Conservation (phyloP, 768 basidiomycete species). For the Coprinellus micaceus region DNA sequence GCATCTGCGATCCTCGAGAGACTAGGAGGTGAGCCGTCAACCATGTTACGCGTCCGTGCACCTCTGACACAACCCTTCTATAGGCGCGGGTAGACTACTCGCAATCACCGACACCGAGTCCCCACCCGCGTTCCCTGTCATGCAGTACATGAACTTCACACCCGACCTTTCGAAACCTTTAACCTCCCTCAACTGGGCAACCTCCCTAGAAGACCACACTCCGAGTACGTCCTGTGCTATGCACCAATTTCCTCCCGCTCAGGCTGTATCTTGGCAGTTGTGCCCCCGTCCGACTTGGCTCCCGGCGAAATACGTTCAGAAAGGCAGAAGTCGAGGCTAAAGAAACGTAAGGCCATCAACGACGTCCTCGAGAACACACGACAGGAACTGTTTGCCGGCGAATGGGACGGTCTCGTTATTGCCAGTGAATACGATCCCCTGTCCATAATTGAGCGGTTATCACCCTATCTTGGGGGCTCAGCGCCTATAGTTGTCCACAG, state of each 20-base stretch:
- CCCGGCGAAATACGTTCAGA: constrained; percentile 64
- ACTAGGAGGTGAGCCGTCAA: constrained; percentile 62
- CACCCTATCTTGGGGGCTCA: constrained; percentile 80
- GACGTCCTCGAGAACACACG: constrained; percentile 60
- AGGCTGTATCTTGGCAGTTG: constrained; percentile 42
- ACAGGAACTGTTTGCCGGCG: constrained; percentile 80
- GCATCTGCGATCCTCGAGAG: constrained; percentile 83
- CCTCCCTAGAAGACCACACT: constrained; percentile 71
- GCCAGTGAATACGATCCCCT: constrained; percentile 83
- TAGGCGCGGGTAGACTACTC: constrained; percentile 78
- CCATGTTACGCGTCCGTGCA: background rate
- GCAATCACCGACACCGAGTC: constrained; percentile 88
- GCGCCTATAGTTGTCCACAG: constrained; percentile 84
- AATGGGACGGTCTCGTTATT: constrained; percentile 87
- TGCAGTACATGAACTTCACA: constrained; percentile 84
- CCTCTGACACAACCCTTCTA: constrained; percentile 6
- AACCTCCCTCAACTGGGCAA: constrained; percentile 85
- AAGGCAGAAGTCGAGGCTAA: constrained; percentile 63
- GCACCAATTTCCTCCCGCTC: too few relatives aligned
- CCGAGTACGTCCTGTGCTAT: too few relatives aligned
- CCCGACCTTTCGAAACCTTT: constrained; percentile 52
- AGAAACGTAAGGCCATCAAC: constrained; percentile 72
- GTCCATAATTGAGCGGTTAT: constrained; percentile 71
- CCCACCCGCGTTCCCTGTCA: constrained; percentile 85
- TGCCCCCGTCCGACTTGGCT: constrained; percentile 57